A percentile compares a stretch with the other conserved stretches of the same genome.
Conservation (phyloP, 306 rosid genomes). For the Purshia tridentata region DNA sequence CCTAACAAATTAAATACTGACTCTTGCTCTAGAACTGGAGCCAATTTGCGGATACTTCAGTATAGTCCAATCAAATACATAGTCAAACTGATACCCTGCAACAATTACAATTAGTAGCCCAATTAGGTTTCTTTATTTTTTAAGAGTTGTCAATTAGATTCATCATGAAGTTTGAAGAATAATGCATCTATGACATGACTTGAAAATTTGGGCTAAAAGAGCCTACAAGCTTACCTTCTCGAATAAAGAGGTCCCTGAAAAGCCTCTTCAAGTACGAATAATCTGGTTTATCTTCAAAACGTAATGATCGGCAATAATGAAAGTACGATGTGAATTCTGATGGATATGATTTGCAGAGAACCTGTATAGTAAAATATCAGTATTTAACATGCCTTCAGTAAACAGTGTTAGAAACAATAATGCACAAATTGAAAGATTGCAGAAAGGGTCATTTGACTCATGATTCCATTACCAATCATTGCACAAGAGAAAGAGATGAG, state of each 20-base stretch:
- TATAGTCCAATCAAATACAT: conserved; percentile 95
- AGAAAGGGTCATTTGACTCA: background rate
- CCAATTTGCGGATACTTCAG: conserved; percentile 94
- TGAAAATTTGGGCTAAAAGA: conserved; percentile 2
- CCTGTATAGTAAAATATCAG: conserved; percentile 40
- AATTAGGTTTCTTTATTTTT: background rate
- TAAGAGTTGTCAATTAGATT: conserved; percentile 13
- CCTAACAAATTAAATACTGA: conserved; percentile 36
- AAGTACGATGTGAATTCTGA: conserved; percentile 89
- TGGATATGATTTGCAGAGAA: conserved; percentile 81
- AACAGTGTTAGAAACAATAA: background rate
- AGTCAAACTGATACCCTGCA: conserved; percentile 95
- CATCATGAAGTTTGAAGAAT: conserved; percentile 14
- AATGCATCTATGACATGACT: background rate
- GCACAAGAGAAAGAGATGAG: background rate
- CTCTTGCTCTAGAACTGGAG: conserved; percentile 83
- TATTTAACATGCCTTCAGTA: background rate
- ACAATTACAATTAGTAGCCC: conserved; percentile 20
- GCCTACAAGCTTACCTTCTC: conserved; percentile 67
- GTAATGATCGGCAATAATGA: conserved; percentile 85
- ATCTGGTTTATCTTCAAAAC: conserved; percentile 98
- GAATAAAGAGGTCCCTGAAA: conserved; percentile 87
- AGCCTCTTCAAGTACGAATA: conserved; percentile 94
- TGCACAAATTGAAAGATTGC: background rate
- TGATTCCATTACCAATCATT: no score